Conservation (phyloP, 495 filamentous ascomycete genomes). For the Sordaria brevicollis region DNA sequence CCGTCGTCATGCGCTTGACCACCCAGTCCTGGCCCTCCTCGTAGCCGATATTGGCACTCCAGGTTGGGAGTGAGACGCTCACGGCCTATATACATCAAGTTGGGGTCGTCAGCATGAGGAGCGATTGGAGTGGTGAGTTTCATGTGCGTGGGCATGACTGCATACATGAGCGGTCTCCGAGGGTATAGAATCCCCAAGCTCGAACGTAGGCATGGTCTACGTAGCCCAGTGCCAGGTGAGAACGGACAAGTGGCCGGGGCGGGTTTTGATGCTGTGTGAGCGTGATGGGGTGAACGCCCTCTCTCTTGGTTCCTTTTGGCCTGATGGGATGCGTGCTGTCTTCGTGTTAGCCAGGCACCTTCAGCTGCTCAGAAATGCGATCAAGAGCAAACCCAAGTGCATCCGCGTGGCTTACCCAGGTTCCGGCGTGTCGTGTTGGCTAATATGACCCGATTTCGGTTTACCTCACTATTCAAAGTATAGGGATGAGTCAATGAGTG, state of each 20-base stretch:
- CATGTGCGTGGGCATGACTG: background rate
- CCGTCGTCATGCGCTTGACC: constrained; percentile 70
- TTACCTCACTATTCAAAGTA: background rate
- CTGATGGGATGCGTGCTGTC: background rate
- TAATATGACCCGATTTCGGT: background rate
- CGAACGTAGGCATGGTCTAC: constrained; percentile 27
- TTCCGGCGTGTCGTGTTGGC: background rate
- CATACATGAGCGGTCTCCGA: constrained; percentile 49
- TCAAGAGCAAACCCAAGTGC: background rate
- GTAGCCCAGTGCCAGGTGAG: background rate
- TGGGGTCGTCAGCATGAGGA: background rate
- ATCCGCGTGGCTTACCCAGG: background rate
- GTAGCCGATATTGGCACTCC: constrained; percentile 81
- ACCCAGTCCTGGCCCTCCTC: constrained; percentile 90
- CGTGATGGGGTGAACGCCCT: background rate
- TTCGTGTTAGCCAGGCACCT: background rate
- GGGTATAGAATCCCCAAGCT: constrained; percentile 48
- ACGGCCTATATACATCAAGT: constrained; percentile 54
- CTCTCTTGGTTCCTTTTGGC: background rate
- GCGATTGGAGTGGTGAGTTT: constrained; percentile 16
- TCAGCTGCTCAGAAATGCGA: background rate
- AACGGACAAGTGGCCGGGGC: background rate
- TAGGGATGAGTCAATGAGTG: background rate
- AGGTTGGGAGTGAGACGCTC: constrained; percentile 91
- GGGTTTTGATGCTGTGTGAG: background rate